phyloP scores from a whole-genome alignment of 164 flowering plant genomes.

The Berberis thunbergii region DNA sequence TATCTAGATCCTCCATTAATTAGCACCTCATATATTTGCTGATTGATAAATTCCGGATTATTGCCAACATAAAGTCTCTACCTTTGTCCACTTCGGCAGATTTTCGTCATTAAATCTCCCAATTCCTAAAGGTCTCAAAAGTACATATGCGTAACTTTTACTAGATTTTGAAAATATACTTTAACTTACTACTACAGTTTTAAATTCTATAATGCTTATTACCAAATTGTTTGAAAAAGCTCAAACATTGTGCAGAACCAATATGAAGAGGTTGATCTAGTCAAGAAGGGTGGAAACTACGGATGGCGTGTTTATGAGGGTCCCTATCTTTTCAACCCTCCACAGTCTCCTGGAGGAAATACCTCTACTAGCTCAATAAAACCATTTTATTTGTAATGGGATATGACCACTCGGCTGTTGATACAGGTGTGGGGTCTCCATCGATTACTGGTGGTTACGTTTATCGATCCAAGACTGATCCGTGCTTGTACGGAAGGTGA shows the following conservation, averaged over 20 bases:
- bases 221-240: neutral
- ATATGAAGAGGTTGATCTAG: slow-evolving; percentile 79
- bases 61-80: too few relatives aligned
- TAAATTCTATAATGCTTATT: neutral
- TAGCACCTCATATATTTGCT: too few relatives aligned
- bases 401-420: slow-evolving; percentile 56
- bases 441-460: slow-evolving; percentile 78
- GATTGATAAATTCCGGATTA: too few relatives aligned
- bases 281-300: slow-evolving; percentile 78
- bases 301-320: slow-evolving; percentile 94
- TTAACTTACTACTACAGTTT: too few relatives aligned
- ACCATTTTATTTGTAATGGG: slow-evolving; percentile 74
- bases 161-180: neutral
- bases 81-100: too few relatives aligned
- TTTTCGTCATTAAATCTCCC: too few relatives aligned
- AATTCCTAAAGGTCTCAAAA: neutral
- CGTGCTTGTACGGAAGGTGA: slow-evolving; percentile 86
- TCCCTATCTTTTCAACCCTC: slow-evolving; percentile 29
- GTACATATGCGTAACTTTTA: neutral
- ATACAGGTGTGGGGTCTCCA: slow-evolving; percentile 60
- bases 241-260: slow-evolving; percentile 33
- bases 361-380: slow-evolving; percentile 39
- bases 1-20: neutral
- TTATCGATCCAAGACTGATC: slow-evolving; percentile 70
- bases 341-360: slow-evolving; percentile 50